Base-by-base conservation (phyloP, 805 yeast species). In the Huiozyma sinensis region DNA sequence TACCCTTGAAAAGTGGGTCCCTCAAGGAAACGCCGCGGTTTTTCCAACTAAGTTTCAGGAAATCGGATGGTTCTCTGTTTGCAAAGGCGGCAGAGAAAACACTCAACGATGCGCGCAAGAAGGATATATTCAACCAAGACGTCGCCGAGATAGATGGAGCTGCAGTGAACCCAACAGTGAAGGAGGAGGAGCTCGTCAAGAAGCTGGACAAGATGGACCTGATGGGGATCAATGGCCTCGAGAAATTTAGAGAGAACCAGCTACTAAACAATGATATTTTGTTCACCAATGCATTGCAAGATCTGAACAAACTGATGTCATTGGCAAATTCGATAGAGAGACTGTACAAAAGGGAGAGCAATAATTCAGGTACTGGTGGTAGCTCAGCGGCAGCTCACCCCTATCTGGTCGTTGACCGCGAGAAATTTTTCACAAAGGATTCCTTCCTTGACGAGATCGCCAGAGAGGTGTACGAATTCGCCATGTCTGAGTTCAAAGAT, bases 391-490 rank as follows among this genome's bases (percentile, higher is more conserved):
- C 11, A 8, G n/a, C 9, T 11, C 33, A 31, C 33, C 33, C 9
- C 5, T 11, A 31, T 11, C 47, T 65, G 6, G 58, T 60, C 5
- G 56, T 64, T 9, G 68, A 65, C 28, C 54, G 68, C 40, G 57
- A 55, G 36, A 48, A 65, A 51, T 53, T 69, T 61, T 45, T 54
- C 28, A 68, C 67, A 48, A 64, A 61, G 43, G 56, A 61, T 17
- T 52, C 71, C n/a, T 75, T 73, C 47, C 63, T 73, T 29, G 76
- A 77, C 46, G 95, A 87, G 54, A 65, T 87, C 12, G 76, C 96
- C 0, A 71, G 95, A 43, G 89, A 86, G 54, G 57, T 90, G 3
- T 79, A 86, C 36, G 95, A 84, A 52, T 88, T 77, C 59, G 65
- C 48, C 56, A 66, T 47, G 57, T 64, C 54, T 51, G 76, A 41